These are phyloP conservation scores for Lachnellula hyalina DNA, from an alignment of 2,329 filamentous ascomycete species.

Conservation along the genomic window DNA sequence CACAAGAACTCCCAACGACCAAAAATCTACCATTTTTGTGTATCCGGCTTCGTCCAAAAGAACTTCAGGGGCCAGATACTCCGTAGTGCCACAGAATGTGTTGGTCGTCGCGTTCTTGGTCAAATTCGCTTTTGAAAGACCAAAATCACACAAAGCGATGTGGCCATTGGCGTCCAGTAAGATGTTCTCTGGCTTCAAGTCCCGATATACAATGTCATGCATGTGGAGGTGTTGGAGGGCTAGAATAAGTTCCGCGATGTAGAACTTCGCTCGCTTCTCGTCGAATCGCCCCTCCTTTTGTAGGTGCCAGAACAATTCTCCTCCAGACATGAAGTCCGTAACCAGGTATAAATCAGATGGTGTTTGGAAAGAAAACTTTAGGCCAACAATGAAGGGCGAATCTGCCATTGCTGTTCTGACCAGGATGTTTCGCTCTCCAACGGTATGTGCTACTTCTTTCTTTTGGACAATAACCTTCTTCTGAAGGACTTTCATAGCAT, in stretches of 20 bases:
- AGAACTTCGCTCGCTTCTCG: conserved; percentile 93
- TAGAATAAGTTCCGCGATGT: conserved; percentile 94
- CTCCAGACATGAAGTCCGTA: conserved; percentile 98
- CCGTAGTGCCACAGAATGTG: conserved; percentile 97
- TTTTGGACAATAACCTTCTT: conserved; percentile 99
- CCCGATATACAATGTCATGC: conserved; percentile 96
- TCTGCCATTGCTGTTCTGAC: conserved; percentile 94
- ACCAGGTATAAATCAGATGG: conserved; percentile 96
- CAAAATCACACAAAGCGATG: conserved; percentile 96
- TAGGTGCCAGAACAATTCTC: conserved; percentile 96
- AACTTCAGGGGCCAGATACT: conserved; percentile 94
- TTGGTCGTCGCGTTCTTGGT: conserved; percentile 98
- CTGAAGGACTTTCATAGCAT: conserved; percentile 98
- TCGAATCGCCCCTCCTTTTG: conserved; percentile 96
- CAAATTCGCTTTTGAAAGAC: conserved; percentile 92
- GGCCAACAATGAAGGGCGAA: conserved; percentile 93
- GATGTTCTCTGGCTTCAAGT: conserved; percentile 97
- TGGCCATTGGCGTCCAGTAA: conserved; percentile 94
- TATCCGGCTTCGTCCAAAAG: conserved; percentile 94
- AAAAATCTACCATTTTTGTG: conserved; percentile 99
- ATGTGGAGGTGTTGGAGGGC: conserved; percentile 93
- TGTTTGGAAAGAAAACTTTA: conserved; percentile 99
- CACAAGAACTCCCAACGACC: conserved; percentile 93
- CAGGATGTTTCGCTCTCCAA: conserved; percentile 94
- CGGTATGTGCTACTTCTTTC: conserved; percentile 96